Percentiles rank a stretch among this genome's conserved stretches.
Conservation (phyloP, 805 yeast genomes). For the Candida andamanensis region DNA sequence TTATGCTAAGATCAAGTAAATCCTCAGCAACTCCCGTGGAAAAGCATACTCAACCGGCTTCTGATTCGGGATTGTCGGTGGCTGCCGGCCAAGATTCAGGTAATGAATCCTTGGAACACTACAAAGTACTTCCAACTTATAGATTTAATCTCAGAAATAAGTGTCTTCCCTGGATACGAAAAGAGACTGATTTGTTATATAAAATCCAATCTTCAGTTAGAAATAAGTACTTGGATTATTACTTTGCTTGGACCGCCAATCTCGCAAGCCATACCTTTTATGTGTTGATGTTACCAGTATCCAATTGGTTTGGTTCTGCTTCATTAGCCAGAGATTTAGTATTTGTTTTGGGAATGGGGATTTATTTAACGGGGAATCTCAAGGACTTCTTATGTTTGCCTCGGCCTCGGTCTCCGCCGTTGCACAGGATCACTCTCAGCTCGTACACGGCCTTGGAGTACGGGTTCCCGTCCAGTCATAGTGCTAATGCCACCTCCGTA, state of each 20-base stretch:
- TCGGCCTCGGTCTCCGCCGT: slow-evolving; percentile 87
- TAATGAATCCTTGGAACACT: slow-evolving; percentile 58
- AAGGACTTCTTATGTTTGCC: slow-evolving; percentile 90
- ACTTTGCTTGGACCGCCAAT: slow-evolving; percentile 83
- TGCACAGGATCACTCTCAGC: slow-evolving; percentile 83
- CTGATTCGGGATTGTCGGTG: too few relatives aligned
- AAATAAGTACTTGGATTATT: slow-evolving; percentile 53
- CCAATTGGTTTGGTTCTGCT: slow-evolving; percentile 73
- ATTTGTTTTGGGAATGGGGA: slow-evolving; percentile 61
- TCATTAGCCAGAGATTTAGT: slow-evolving; percentile 55
- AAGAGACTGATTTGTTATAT: slow-evolving; percentile 60
- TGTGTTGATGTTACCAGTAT: slow-evolving; percentile 80
- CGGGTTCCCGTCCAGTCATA: slow-evolving; percentile 91
- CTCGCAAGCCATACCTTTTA: slow-evolving; percentile 93
- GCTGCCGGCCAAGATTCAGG: slow-evolving; percentile 4
- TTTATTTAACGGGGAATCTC: slow-evolving; percentile 63
- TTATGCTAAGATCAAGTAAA: too few relatives aligned
- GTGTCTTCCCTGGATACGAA: slow-evolving; percentile 52
- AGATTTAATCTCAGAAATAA: slow-evolving; percentile 50
- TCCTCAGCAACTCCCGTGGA: too few relatives aligned
- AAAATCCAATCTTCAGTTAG: slow-evolving; percentile 51
- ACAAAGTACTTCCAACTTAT: slow-evolving; percentile 47
- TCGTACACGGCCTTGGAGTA: slow-evolving; percentile 90
- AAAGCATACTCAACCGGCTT: too few relatives aligned
- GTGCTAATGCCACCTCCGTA: slow-evolving; percentile 91